phyloP scores from a whole-genome alignment of 352 stramenopile species.

The Phytophthora multivora region DNA sequence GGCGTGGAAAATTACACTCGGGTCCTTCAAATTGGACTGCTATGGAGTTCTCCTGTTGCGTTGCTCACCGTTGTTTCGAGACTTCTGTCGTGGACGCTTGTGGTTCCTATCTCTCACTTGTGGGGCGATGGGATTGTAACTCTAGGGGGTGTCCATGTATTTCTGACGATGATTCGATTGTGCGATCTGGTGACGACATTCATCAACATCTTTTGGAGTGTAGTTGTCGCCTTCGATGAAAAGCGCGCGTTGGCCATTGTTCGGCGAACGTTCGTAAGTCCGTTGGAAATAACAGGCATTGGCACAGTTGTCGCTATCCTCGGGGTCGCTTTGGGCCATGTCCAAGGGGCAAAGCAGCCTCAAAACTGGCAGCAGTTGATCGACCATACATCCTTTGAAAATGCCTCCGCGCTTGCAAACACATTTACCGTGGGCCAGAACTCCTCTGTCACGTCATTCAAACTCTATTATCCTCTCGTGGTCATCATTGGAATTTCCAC shows the following conservation, averaged over 20 bases:
- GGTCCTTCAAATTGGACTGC: constrained; percentile 43
- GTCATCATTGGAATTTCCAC: constrained; percentile 18
- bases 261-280: constrained; percentile 39
- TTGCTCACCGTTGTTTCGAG: constrained; percentile 43
- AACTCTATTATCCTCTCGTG: constrained; percentile 31
- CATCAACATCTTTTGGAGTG: constrained; percentile 47
- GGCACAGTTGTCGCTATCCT: constrained; percentile 4
- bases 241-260: constrained; percentile 25
- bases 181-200: constrained; percentile 43
- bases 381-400: constrained; percentile 29
- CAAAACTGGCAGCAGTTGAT: constrained; percentile 23
- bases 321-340: background rate
- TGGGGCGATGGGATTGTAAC: constrained; percentile 32
- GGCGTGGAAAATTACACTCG: constrained; percentile 35
- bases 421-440: constrained; percentile 25
- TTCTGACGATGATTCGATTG: constrained; percentile 42
- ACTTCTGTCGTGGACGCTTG: constrained; percentile 54
- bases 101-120: constrained; percentile 44
- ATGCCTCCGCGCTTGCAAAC: constrained; percentile 29
- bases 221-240: constrained; percentile 35
- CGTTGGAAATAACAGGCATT: constrained; percentile 40
- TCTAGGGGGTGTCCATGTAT: constrained; percentile 31
- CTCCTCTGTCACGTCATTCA: constrained; percentile 8
- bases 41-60: constrained; percentile 41
- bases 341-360: constrained; percentile 8